Base-by-base conservation (phyloP, 352 stramenopile species). In the Phytopythium ostracodes region DNA sequence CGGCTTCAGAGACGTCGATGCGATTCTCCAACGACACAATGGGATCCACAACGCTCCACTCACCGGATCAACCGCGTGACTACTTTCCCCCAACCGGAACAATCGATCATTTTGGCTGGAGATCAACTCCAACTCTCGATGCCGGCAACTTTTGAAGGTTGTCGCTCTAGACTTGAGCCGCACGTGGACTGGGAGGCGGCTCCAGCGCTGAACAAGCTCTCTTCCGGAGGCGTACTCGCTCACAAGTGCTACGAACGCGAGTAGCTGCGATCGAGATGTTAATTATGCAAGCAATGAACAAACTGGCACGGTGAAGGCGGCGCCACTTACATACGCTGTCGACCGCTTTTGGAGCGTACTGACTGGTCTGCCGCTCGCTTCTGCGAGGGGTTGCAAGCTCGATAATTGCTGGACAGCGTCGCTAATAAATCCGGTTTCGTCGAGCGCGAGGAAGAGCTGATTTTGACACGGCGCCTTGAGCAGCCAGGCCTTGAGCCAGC, bases 401-500 rank as follows among this genome's bases (percentile, higher is more conserved):
- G 75, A 73, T 44, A 88, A 68, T 14, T 58, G 50, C 36, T 87
- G 75, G 11, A 88, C 64, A 25, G 80, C 6, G 49, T 85, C 73
- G 18, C 49, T 47, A 1, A 77, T 46, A 35, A 84, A 73, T 0
- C 72, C 64, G 36, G 66, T 76, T 33, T 82, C 75, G 29, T 70
- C n/a, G 6, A 71, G 27, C 44, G n/a, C 33, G 62, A 68, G 2
- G 54, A 63, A 20, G 52, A 62, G 18, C 20, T 66, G 36, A 60
- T 33, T 7, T 65, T 56, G n/a, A 69, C 8, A 49, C 27, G 82
- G 78, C 4, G 49, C 54, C 62, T 82, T 85, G 4, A 74, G 56
- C 15, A 80, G 33, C 82, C 82, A 91, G 20, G 69, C 59, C 11
- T 65, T 61, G 53, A 89, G 70, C 82, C 82, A 91, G 18, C 49